These are phyloP conservation scores for Erodium moschatum DNA, from an alignment of 441 rosid genomes.

Conservation along the genomic window DNA sequence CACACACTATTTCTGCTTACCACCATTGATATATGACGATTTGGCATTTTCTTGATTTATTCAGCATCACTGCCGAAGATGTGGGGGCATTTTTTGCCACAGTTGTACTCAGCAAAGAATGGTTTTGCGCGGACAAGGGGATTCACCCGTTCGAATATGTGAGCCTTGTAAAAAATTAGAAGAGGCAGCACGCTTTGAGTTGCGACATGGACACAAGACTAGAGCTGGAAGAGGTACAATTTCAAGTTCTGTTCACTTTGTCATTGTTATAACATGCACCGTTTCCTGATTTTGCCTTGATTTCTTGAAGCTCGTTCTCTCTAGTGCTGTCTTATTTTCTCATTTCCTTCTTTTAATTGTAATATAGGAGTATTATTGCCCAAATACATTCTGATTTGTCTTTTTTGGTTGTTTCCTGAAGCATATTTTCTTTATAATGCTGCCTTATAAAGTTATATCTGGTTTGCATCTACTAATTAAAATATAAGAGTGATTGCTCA, in stretches of 20 bases:
- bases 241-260: neutral
- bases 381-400: no score
- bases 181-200: constrained; percentile 87
- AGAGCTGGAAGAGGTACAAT: constrained; percentile 46
- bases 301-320: neutral
- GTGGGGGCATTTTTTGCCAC: constrained; percentile 79
- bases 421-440: no score
- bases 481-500: neutral
- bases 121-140: constrained; percentile 83
- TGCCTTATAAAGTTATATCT: no score
- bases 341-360: neutral
- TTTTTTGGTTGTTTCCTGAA: no score
- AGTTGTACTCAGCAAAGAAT: constrained; percentile 68
- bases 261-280: neutral
- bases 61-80: constrained; percentile 92
- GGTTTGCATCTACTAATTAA: no score
- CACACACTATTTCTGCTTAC: neutral
- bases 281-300: neutral
- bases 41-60: constrained; percentile 12
- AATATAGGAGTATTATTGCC: neutral
- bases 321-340: neutral
- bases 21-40: neutral
- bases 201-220: constrained; percentile 53
- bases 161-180: constrained; percentile 84
- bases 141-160: constrained; percentile 79